A percentile compares a stretch with the other conserved stretches of the same genome.
Evolutionary conservation across 192 early-diverging fungal genomes (phyloP).

Genomic region (Lunasporangiospora selenospora): DNA sequence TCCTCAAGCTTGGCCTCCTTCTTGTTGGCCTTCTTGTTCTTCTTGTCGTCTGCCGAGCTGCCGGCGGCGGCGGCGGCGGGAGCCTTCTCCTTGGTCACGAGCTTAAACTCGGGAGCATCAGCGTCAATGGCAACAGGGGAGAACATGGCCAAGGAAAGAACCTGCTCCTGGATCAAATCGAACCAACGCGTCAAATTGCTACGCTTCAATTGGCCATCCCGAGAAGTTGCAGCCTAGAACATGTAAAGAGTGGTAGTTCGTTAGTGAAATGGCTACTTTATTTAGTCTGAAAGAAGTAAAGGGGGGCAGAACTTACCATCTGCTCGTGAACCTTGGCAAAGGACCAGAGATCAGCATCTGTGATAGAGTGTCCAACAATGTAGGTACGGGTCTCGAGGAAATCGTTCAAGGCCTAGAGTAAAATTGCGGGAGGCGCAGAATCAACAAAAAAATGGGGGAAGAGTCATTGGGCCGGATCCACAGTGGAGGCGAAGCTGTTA

Average conservation of each 20-base stretch:
- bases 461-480: no score
- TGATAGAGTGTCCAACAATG: constrained; percentile 67
- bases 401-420: constrained; percentile 59
- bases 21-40: constrained; percentile 41
- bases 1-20: constrained; percentile 59
- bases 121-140: constrained; percentile 58
- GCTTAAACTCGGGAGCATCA: constrained; percentile 51
- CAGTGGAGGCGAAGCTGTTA: no score
- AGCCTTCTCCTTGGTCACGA: constrained; percentile 52
- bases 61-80: constrained; percentile 12
- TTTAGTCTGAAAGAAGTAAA: constrained; percentile 8
- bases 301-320: constrained; percentile 34
- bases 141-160: constrained; percentile 56
- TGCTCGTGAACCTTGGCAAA: constrained; percentile 72
- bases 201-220: constrained; percentile 63
- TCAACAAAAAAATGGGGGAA: no score
- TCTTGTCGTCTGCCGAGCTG: constrained; percentile 44
- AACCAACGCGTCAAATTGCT: constrained; percentile 78
- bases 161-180: constrained; percentile 77
- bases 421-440: no score
- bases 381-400: constrained; percentile 71
- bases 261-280: neutral
- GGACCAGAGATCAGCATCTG: constrained; percentile 69
- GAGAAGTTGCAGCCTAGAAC: constrained; percentile 53
- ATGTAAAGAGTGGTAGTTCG: constrained; percentile 2